Conservation (phyloP, 192 early-diverging fungal species). For the Spizellomyces sp. region DNA sequence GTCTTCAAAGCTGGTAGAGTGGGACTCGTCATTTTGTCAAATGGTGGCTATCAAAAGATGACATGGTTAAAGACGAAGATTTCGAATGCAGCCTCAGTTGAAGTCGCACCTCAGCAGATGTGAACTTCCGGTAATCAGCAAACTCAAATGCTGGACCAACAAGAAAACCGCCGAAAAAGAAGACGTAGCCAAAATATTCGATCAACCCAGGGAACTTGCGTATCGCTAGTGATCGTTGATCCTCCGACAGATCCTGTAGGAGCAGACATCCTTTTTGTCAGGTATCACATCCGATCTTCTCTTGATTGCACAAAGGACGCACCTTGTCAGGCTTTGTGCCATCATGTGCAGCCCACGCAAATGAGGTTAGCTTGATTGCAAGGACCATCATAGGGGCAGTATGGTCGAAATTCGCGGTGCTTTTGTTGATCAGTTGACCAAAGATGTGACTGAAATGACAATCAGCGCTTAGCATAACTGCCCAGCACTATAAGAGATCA, state of each 20-base stretch:
- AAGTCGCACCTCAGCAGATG: constrained; percentile 8
- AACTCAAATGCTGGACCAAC: constrained; percentile 61
- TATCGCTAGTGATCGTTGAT: constrained; percentile 70
- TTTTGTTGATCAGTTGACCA: constrained; percentile 35
- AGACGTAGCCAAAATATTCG: constrained; percentile 82
- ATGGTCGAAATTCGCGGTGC: constrained; percentile 70
- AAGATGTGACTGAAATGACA: constrained; percentile 21
- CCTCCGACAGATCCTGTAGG: constrained; percentile 57
- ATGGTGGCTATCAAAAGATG: constrained; percentile 25
- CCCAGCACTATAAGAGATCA: constrained; percentile 5
- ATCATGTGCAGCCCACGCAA: constrained; percentile 84
- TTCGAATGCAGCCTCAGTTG: not conserved
- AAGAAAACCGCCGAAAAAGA: constrained; percentile 86
- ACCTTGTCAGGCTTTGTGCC: constrained; percentile 57
- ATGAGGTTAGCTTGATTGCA: constrained; percentile 88
- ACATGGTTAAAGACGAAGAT: not conserved
- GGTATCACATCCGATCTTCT: not conserved
- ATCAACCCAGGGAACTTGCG: constrained; percentile 63
- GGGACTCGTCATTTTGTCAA: constrained; percentile 45
- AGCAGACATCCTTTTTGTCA: not conserved
- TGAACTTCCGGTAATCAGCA: constrained; percentile 45
- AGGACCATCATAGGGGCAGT: constrained; percentile 94
- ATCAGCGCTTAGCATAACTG: not conserved
- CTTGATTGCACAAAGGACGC: not conserved
- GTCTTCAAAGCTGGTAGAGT: constrained; percentile 27